These are phyloP conservation scores for Albizia julibrissin DNA, from an alignment of 306 rosid species.

Conservation along the genomic window DNA sequence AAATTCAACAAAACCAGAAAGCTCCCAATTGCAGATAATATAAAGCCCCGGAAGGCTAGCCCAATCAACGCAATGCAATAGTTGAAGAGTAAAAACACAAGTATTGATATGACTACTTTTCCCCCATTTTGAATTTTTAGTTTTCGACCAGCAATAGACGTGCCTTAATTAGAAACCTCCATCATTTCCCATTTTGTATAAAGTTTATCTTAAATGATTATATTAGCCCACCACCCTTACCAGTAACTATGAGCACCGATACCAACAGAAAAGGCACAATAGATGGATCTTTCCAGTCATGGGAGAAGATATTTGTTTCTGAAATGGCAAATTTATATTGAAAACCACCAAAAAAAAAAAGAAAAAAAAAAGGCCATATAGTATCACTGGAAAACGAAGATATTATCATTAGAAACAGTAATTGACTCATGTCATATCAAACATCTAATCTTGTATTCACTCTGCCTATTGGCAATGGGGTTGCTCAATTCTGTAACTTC, in stretches of 20 bases:
- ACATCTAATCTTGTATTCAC: background rate
- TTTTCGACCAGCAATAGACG: background rate
- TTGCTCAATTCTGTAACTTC: background rate
- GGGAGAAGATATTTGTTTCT: background rate
- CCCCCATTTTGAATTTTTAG: background rate
- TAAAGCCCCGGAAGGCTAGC: background rate
- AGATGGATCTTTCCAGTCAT: background rate
- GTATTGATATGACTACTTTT: background rate
- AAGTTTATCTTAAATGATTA: conserved; percentile 1
- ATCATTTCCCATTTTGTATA: background rate
- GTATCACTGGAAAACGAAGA: background rate
- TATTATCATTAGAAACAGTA: background rate
- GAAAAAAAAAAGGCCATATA: background rate
- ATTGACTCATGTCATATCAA: background rate
- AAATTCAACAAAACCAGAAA: conserved; percentile 41
- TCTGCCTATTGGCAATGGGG: background rate
- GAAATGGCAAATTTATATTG: background rate
- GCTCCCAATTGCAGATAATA: conserved; percentile 18
- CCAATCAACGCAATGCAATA: background rate
- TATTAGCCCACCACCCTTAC: conserved; percentile 11
- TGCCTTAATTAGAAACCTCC: background rate
- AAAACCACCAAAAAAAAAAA: background rate
- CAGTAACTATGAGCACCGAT: background rate
- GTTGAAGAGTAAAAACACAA: conserved; percentile 7
- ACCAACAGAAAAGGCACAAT: background rate